Evolutionary conservation across 306 rosid species (phyloP), one percentile per base, ranked within the genome.

Genomic region (Gastrolobium villosum): DNA sequence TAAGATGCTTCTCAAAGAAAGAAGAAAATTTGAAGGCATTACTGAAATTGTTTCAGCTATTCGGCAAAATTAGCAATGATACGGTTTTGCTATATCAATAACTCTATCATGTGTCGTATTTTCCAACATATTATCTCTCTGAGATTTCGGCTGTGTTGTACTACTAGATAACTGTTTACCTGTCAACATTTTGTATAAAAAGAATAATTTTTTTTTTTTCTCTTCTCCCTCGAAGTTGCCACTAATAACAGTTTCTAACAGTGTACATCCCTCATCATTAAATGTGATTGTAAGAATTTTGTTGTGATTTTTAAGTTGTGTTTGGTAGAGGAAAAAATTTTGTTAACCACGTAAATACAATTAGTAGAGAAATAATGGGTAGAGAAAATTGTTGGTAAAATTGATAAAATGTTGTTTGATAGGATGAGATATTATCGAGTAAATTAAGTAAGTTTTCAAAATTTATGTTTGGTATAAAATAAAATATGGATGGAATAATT

Each of bases 1-100:
- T 3, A 93, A 93, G 86, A 50, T 72, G 75, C 79, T 93, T 66
- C 91, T 93, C 28, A 90, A 90, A 81, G 82, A 92, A 7, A 84
- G 97, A 72, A 72, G 81, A 14, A 86, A 78, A 14, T 87, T 89
- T 70, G 81, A 75, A 13, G 53, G 76, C 73, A 87, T 90, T 32
- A 4, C 61, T 9, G 85, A 89, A 80, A 50, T 93, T 41, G 60
- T 89, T 78, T 76, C 87, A n/a, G 91, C 86, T 62, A 71, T 90
- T 81, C 70, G 49, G 43, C 72, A 81, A 66, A 20, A 80, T 74
- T 73, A 77, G 82, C 62, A 65, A 30, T 13, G 6, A 43, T 67
- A 11, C 49, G 72, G 65, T 57, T 70, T 8, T 40, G 31, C 36
- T 71, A 39, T 10, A 14, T 67, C 6, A n/a, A 8, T 43, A 26